Evolutionary conservation across 805 yeast species (phyloP).

Genomic region (Kregervanrija pseudodelftensis): DNA sequence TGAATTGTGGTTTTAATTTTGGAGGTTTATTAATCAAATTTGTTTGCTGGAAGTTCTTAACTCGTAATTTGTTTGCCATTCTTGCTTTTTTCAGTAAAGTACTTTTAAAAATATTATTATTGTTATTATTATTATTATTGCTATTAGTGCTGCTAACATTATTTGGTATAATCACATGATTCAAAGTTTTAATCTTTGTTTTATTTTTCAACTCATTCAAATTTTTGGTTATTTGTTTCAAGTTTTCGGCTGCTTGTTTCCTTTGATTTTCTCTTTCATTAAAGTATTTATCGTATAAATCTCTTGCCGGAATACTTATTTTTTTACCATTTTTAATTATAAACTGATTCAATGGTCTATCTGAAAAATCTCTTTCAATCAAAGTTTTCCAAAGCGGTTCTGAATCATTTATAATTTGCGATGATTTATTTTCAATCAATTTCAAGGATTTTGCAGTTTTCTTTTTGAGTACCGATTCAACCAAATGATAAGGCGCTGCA

Average conservation of each 20-base stretch:
- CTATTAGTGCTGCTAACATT: neutral
- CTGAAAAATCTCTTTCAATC: conserved; percentile 40
- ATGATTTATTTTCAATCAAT: conserved; percentile 34
- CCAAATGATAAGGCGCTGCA: conserved; percentile 35
- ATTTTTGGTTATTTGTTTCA: conserved; percentile 35
- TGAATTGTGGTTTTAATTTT: conserved; percentile 4
- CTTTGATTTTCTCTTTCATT: conserved; percentile 37
- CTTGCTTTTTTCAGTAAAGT: conserved; percentile 26
- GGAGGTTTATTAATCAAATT: conserved; percentile 2
- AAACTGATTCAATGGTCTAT: conserved; percentile 29
- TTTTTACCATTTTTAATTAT: conserved; percentile 14
- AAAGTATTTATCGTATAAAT: conserved; percentile 32
- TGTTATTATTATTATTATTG: conserved; percentile 8
- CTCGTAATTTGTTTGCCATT: conserved; percentile 18
- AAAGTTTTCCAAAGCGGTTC: conserved; percentile 42
- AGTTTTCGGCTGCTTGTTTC: conserved; percentile 36
- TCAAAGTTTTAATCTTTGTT: conserved; percentile 31
- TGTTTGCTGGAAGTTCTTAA: conserved; percentile 6
- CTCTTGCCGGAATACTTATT: conserved; percentile 28
- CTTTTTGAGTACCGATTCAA: conserved; percentile 38
- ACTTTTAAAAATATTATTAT: conserved; percentile 18
- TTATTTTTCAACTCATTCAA: conserved; percentile 34
- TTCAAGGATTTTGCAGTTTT: conserved; percentile 39
- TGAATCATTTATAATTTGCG: conserved; percentile 33
- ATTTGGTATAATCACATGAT: conserved; percentile 20